Evolutionary conservation across 306 rosid genomes (phyloP), one percentile per base, ranked within the genome.

Genomic region (Trifolium dubium): DNA sequence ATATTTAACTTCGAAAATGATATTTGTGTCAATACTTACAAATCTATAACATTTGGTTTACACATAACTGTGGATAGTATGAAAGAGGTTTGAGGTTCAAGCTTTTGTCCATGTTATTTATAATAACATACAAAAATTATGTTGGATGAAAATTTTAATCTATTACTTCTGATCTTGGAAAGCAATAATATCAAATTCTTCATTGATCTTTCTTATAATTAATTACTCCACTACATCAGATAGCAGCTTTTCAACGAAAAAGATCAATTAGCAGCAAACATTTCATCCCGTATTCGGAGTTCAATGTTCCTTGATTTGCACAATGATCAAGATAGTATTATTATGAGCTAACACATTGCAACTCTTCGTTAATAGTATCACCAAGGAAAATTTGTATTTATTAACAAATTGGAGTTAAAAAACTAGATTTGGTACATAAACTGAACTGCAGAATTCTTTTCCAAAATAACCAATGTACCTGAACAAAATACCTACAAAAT

Each of bases 401-500:
- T 59, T 30, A 59, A 13, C 64, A 59, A 59, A 59, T 29, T 12
- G 4, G 65, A 13, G 40, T 30, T 31, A 29, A 31, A 30, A 56
- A 28, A 56, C n/a, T 10, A 28, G 10, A 62, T 17, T 8, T 35
- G 67, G 67, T 8, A 15, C 35, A 23, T 8, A 39, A 18, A 64
- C 32, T 64, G 17, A 64, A 64, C 15, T 18, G 31, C 40, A 59
- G 39, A 59, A 11, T 28, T 56, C 17, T 9, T 9, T 28, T 28
- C 30, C n/a, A 59, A 30, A 30, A 12, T 12, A 30, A 59, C 8
- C 37, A 13, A 35, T 37, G 49, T 17, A 39, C 50, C 2, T 4
- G 30, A 79, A 79, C 69, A 14, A 17, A 53, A 51, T 62, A 41
- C 77, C 41, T n/a, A 12, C 35, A 37, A 69, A 74, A 60, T 51